A percentile compares a stretch with the other conserved stretches of the same genome.
phyloP scores from a whole-genome alignment of 768 basidiomycete genomes.

The Rhodotorula babjevae region DNA sequence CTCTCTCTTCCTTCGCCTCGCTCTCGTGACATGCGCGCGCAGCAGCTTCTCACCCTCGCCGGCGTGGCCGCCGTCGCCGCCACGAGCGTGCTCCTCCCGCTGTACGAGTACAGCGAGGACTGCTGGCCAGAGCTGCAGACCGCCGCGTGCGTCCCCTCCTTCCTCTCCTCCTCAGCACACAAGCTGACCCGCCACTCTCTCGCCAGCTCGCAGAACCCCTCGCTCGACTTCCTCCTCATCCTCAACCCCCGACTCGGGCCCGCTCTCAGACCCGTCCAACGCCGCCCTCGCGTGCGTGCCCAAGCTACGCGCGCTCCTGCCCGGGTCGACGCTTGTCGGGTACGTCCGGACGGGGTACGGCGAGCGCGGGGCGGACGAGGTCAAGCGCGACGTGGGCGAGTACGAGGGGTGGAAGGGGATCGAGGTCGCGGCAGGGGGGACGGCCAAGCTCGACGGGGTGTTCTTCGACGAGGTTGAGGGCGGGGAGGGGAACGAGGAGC shows the following conservation, averaged over 20 bases:
- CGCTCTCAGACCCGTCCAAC: background rate
- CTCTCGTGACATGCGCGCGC: too few species aligned
- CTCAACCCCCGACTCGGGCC: constrained; percentile 23
- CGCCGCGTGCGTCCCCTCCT: background rate
- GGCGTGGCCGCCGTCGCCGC: background rate
- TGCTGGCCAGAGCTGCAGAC: constrained; percentile 21
- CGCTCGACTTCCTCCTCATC: constrained; percentile 3
- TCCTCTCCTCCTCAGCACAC: too few species aligned
- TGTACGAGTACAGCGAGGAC: constrained; percentile 5
- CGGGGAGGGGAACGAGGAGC: background rate
- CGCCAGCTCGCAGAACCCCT: constrained; percentile 8
- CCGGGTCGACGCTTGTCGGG: background rate
- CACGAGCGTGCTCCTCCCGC: constrained; percentile 8
- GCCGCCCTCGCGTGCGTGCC: constrained; percentile 18
- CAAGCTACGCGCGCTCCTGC: background rate
- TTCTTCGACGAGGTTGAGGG: constrained; percentile 11
- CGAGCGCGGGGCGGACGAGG: background rate
- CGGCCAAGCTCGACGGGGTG: constrained; percentile 7
- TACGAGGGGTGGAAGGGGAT: background rate
- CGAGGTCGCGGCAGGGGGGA: background rate
- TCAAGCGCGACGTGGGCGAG: background rate
- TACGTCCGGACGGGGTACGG: constrained; percentile 23
- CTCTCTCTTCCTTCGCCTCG: too few species aligned
- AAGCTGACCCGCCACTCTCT: background rate
- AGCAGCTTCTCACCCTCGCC: too few species aligned